These are phyloP conservation scores for Angophora floribunda DNA, from an alignment of 345 rosid species.

Conservation along the genomic window DNA sequence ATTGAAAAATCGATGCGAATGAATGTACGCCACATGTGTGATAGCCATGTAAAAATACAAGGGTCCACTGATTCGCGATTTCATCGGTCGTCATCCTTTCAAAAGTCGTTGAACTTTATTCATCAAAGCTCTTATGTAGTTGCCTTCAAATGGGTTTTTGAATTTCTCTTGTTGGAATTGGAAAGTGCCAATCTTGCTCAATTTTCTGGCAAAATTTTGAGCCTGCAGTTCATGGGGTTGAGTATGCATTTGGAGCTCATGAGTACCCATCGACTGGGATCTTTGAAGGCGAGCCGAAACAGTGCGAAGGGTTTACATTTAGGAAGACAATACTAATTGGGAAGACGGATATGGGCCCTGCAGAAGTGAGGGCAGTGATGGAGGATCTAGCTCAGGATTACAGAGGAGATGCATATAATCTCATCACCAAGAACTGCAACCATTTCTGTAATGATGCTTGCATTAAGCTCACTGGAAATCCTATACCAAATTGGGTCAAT, in stretches of 20 bases:
- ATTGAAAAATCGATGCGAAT: background rate
- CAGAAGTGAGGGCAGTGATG: slow-evolving; percentile 65
- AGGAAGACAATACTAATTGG: slow-evolving; percentile 85
- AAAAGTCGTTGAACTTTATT: background rate
- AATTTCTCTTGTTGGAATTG: background rate
- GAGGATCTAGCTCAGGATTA: slow-evolving; percentile 69
- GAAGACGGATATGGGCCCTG: slow-evolving; percentile 58
- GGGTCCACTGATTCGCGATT: background rate
- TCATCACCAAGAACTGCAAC: slow-evolving; percentile 93
- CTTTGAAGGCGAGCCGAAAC: slow-evolving; percentile 87
- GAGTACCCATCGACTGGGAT: slow-evolving; percentile 91
- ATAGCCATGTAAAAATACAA: background rate
- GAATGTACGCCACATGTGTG: background rate
- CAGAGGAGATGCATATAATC: slow-evolving; percentile 78
- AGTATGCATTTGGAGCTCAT: slow-evolving; percentile 97
- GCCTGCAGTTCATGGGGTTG: slow-evolving; percentile 80
- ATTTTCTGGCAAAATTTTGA: background rate
- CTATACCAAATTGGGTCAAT: slow-evolving; percentile 93
- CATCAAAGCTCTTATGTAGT: background rate
- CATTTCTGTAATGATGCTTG: slow-evolving; percentile 95
- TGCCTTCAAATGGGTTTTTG: background rate
- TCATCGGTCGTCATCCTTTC: background rate
- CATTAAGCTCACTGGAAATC: slow-evolving; percentile 63
- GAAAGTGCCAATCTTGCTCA: background rate
- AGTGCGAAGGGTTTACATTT: slow-evolving; percentile 83